Conservation (phyloP, 495 filamentous ascomycete species). For the Aspergillus olivimuriae region DNA sequence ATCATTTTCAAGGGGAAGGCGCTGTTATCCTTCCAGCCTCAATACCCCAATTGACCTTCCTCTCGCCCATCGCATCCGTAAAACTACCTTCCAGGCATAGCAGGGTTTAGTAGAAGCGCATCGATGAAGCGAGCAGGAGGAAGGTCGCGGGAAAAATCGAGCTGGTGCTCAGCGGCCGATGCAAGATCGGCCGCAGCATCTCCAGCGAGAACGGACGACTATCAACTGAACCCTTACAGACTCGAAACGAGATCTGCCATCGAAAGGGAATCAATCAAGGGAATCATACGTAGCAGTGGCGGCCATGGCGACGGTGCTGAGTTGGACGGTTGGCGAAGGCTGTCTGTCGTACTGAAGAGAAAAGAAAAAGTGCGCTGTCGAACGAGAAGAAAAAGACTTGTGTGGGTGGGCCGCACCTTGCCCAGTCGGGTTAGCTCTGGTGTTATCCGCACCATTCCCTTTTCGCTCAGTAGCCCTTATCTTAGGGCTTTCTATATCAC, state of each 20-base stretch:
- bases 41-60: conserved; percentile 63
- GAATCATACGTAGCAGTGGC: conserved; percentile 57
- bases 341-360: conserved; percentile 32
- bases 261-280: conserved; percentile 32
- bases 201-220: conserved; percentile 76
- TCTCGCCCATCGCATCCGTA: conserved; percentile 34
- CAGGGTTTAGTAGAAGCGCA: conserved; percentile 26
- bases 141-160: conserved; percentile 67
- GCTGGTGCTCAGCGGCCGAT: conserved; percentile 57
- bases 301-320: conserved; percentile 44
- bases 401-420: conserved; percentile 22
- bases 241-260: conserved; percentile 39
- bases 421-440: conserved; percentile 7
- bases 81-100: conserved; percentile 33
- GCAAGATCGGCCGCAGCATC: conserved; percentile 38
- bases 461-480: conserved; percentile 21
- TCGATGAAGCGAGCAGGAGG: conserved; percentile 39
- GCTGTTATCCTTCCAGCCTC: conserved; percentile 55
- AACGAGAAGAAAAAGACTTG: conserved; percentile 27
- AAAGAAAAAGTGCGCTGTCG: background rate
- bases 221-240: conserved; percentile 54
- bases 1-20: conserved; percentile 80
- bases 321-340: conserved; percentile 36
- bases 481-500: conserved; percentile 18
- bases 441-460: conserved; percentile 1